A percentile compares a stretch with the other conserved stretches of the same genome.
These are phyloP conservation scores for Lignosus rhinocerotis DNA, from an alignment of 1,284 basidiomycete genomes.

Conservation along the genomic window DNA sequence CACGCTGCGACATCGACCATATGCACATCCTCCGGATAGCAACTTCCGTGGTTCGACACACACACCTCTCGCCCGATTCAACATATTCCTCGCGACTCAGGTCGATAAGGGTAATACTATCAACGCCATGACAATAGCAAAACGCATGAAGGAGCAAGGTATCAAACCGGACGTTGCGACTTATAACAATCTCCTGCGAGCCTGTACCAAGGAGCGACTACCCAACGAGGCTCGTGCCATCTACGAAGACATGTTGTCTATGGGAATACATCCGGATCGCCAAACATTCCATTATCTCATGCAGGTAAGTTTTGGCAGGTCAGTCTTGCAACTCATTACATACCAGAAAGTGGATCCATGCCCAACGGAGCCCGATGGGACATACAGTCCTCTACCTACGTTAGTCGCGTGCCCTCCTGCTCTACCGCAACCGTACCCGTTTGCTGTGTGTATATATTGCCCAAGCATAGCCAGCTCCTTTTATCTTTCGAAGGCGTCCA, in stretches of 20 bases:
- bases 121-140: slow-evolving; percentile 28
- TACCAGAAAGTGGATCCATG: no score
- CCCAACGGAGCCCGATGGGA: no score
- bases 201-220: slow-evolving; percentile 42
- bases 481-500: no score
- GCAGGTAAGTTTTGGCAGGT: slow-evolving; percentile 41
- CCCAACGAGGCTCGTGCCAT: slow-evolving; percentile 65
- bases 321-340: no score
- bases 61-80: slow-evolving; percentile 20
- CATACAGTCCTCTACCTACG: no score
- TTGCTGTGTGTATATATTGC: no score
- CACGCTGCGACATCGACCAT: slow-evolving; percentile 5
- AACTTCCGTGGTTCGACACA: slow-evolving; percentile 7
- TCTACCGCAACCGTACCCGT: no score
- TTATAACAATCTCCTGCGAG: slow-evolving; percentile 57
- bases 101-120: slow-evolving; percentile 7
- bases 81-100: slow-evolving; percentile 20
- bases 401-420: no score
- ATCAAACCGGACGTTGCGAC: slow-evolving; percentile 51
- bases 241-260: slow-evolving; percentile 67
- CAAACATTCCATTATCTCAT: slow-evolving; percentile 68
- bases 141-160: slow-evolving; percentile 56
- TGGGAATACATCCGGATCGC: slow-evolving; percentile 56
- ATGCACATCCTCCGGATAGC: slow-evolving; percentile 3
- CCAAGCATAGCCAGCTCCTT: no score